Evolutionary conservation across 1,284 basidiomycete genomes (phyloP), one percentile per base, ranked within the genome.

Genomic region (Papiliotrema fonsecae): DNA sequence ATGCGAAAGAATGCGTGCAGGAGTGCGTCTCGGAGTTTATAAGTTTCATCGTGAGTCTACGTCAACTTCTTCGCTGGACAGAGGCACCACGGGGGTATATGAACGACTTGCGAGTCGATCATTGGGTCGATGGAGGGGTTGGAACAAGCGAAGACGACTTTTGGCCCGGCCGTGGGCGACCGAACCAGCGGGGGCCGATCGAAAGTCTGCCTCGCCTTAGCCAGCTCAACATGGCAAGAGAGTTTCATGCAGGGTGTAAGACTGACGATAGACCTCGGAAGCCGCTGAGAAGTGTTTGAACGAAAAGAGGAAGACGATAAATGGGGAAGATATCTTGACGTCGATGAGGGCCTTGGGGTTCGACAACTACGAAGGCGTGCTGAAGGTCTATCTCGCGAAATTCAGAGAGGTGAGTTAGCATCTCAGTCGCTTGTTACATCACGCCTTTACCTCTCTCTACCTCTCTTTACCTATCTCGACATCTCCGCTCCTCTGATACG

Each of bases 21-120:
- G 90, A 94, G 73, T 94, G 90, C 74, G 89, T 94, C 43, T 91
- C 87, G 35, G 93, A 97, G 76, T 92, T 94, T 75, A 96, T 97
- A 71, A 85, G 83, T 61, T 97, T 96, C 77, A 88, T 97, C 71
- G 74, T 75, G 45, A 54, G 72, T 70, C 16, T 11, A 1, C 28
- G n/a, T 27, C 24, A 40, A 4, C 13, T 22, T 11, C 10, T 25
- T 14, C 30, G 6, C 32, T 32, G 18, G 27, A 27, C 40, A 22
- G 1, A 30, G 10, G 16, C 35, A n/a, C n/a, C n/a, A n/a, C n/a
- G n/a, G n/a, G n/a, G n/a, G n/a, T n/a, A n/a, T n/a, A n/a, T n/a
- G n/a, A n/a, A n/a, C n/a, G n/a, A n/a, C n/a, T n/a, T n/a, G n/a
- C n/a, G n/a, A n/a, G n/a, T n/a, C n/a, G n/a, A n/a, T n/a, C n/a